These are phyloP conservation scores for Calonectria henricotiae DNA, from an alignment of 2,329 filamentous ascomycete genomes.

Conservation along the genomic window DNA sequence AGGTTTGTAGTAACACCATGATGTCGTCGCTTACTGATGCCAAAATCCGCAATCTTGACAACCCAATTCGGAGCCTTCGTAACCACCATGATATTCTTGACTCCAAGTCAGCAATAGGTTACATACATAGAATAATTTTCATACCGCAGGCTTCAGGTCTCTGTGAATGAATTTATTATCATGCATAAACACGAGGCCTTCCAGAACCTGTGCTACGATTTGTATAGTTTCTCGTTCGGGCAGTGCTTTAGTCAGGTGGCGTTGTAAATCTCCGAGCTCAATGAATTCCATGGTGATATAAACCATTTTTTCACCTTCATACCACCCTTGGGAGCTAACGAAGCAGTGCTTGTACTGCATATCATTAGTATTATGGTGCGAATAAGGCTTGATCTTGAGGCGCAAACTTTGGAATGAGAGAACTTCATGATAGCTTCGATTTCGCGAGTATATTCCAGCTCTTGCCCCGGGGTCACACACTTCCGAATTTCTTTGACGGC, in stretches of 20 bases:
- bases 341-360: conserved; percentile 24
- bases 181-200: conserved; percentile 24
- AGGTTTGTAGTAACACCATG: background rate
- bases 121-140: too few relatives aligned
- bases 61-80: conserved; percentile 6
- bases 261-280: conserved; percentile 15
- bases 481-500: conserved; percentile 29
- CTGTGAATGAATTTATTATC: conserved; percentile 23
- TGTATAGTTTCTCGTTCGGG: conserved; percentile 3
- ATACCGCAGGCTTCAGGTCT: conserved; percentile 27
- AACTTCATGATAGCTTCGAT: conserved; percentile 17
- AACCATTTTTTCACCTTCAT: conserved; percentile 5
- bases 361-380: background rate
- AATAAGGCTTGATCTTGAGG: rapidly evolving
- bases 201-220: conserved; percentile 9
- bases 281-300: conserved; percentile 27
- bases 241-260: background rate
- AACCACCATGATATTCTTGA: conserved; percentile 26
- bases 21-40: conserved; percentile 29
- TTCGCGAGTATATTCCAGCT: background rate
- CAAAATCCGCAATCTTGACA: conserved; percentile 26
- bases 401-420: conserved; percentile 1
- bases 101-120: background rate
- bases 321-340: conserved; percentile 25
- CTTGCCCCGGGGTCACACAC: background rate